Conservation (phyloP, 2,329 filamentous ascomycete genomes). For the Elsinoe arachidis region DNA sequence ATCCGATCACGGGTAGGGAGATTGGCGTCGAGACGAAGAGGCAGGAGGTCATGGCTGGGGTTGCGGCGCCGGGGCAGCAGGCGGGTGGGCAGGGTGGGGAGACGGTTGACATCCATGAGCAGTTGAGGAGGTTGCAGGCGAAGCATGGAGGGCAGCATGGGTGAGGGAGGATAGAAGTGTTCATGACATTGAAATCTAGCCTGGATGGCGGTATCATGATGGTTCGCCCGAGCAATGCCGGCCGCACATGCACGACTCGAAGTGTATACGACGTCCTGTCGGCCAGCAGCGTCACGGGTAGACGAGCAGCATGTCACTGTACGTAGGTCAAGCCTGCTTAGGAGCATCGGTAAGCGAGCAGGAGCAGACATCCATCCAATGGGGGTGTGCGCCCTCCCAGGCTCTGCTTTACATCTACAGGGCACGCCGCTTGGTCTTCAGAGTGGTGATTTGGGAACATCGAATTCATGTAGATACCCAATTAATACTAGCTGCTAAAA, state of each 20-base stretch:
- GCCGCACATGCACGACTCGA: too few species aligned
- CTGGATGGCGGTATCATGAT: neutral
- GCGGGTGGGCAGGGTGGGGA: slow-evolving; percentile 46
- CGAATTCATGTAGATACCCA: neutral
- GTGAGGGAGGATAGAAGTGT: slow-evolving; percentile 6
- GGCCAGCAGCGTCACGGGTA: too few species aligned
- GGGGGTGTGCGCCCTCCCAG: too few species aligned
- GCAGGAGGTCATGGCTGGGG: slow-evolving; percentile 47
- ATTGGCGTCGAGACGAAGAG: slow-evolving; percentile 57
- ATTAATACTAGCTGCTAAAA: neutral
- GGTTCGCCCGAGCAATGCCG: neutral
- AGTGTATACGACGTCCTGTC: too few species aligned
- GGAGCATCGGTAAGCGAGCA: too few species aligned
- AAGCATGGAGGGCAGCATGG: slow-evolving; percentile 12
- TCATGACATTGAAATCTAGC: neutral
- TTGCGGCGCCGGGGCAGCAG: slow-evolving; percentile 42
- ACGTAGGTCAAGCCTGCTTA: too few species aligned
- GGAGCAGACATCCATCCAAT: too few species aligned
- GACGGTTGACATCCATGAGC: slow-evolving; percentile 43
- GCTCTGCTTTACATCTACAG: too few species aligned
- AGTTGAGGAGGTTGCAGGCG: slow-evolving; percentile 20
- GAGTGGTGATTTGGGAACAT: neutral
- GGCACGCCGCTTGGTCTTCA: too few species aligned
- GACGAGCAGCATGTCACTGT: too few species aligned
- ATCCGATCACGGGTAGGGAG: slow-evolving; percentile 58